phyloP scores from a whole-genome alignment of 1,139 yeast species.

The Wickerhamomyces sp. region DNA sequence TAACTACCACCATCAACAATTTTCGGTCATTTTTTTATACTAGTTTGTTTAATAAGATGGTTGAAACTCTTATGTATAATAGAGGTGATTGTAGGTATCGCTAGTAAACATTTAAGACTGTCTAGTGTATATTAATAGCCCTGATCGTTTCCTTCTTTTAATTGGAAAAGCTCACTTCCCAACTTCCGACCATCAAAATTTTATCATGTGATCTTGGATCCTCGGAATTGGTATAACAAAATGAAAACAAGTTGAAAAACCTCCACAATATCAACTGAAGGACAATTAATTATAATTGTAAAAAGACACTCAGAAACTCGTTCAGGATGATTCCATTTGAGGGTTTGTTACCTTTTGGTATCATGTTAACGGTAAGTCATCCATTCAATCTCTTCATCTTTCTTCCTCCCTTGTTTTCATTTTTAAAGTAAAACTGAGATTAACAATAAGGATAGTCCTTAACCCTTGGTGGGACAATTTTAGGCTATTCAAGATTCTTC shows the following conservation, averaged over 20 bases:
- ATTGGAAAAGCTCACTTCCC: background rate
- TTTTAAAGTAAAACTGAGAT: background rate
- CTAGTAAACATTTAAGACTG: too few species aligned
- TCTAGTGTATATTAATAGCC: too few species aligned
- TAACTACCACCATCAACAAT: slow-evolving; percentile 12
- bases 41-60: slow-evolving; percentile 5
- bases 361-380: slow-evolving; percentile 48
- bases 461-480: slow-evolving; percentile 47
- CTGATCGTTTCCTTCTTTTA: too few species aligned
- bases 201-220: background rate
- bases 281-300: too few species aligned
- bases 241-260: too few species aligned
- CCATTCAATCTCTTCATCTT: too few species aligned
- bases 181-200: background rate
- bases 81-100: background rate
- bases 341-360: slow-evolving; percentile 63
- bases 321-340: slow-evolving; percentile 64
- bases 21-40: slow-evolving; percentile 3
- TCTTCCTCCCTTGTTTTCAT: background rate
- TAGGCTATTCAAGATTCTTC: slow-evolving; percentile 42
- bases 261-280: too few species aligned
- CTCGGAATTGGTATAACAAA: background rate
- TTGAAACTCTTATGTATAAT: slow-evolving; percentile 7
- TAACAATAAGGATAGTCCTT: slow-evolving; percentile 30
- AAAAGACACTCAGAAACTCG: too few species aligned